Base-by-base conservation (phyloP, 345 rosid genomes). In the Lepidium africanum region DNA sequence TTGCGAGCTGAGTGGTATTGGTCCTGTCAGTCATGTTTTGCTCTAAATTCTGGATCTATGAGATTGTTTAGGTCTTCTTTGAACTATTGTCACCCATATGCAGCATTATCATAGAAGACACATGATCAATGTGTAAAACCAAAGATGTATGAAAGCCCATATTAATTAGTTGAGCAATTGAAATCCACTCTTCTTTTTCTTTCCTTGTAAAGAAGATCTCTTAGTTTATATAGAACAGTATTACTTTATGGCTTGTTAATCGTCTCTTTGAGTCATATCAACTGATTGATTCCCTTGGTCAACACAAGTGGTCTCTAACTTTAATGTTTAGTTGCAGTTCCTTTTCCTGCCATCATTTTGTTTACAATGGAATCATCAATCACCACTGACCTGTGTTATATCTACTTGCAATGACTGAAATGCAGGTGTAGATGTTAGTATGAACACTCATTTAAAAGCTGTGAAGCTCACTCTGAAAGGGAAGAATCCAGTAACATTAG, bases 391-490 rank as follows among this genome's bases (percentile, higher is more conserved):
- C 8, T 4, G 65, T 47, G 12, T 10, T 57, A 38, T 57, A 39
- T 57, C 39, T 61, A 6, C 16, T 43, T 52, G 72, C 10, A 6
- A 57, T 57, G 37, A 39, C 15, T 41, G 11, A 16, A 30, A 51
- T 75, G 70, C 59, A 95, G 99, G 99, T 78, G 99, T 95, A 27
- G 99, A 95, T 78, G 82, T 91, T 70, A 91, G 99, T 41, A 91
- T 95, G 99, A 95, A 95, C 74, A 95, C 98, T 3, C 99, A 95
- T 79, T 77, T 95, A 81, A 95, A 91, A 77, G 80, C 94, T 3
- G 99, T 95, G 83, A 91, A 95, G 63, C 89, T 95, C 21, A 91
- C 96, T 15, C 57, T 95, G 77, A 95, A 91, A 83, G 99, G 99
- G 70, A 91, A 91, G 78, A 89, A 91, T 72, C 96, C 98, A 36